Base-by-base conservation (phyloP, 768 basidiomycete genomes). In the Kondoa subrosea region DNA sequence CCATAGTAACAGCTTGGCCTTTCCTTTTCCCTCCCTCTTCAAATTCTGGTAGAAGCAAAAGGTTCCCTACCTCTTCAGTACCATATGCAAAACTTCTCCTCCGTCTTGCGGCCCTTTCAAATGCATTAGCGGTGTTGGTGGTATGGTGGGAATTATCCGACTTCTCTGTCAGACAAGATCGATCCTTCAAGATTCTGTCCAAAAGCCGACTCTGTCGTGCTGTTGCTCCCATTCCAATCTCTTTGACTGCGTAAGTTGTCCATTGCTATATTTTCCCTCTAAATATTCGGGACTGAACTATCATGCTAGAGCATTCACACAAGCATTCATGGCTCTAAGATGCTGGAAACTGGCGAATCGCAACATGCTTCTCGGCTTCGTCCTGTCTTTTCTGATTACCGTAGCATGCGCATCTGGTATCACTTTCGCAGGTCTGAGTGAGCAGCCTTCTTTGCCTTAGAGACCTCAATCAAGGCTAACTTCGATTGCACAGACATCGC, bases 331-430 rank as follows among this genome's bases (percentile, higher is more conserved):
- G 63, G 63, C 63, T 14, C 3, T 34, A 31, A 25, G 63, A 31
- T 64, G 63, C 29, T 64, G 63, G 63, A 25, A 34, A 25, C 25
- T 64, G 34, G 63, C 63, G 63, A 64, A 64, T 31, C 63, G 63
- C 63, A 64, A 31, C 31, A 30, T 29, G 25, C 4, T 64, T n/a
- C 34, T 64, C 25, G 63, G 27, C 3, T 14, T 34, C 16, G 26
- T 29, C 4, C 21, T 25, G n/a, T 64, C 33, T 4, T 25, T 64
- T 14, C 63, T 64, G 3, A 33, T 64, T 34, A 14, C 34, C 4
- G 21, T 34, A 25, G 21, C 63, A 25, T 29, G n/a, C 29, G 31
- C 27, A 3, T 25, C 29, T 25, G 63, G 63, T n/a, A 33, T 64
- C 33, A 31, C 14, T 34, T 64, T 64, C 34, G 21, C 63, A 25